Evolutionary conservation across 2,329 filamentous ascomycete species (phyloP), one percentile per base, ranked within the genome.

Genomic region (Aschersonia sp.): DNA sequence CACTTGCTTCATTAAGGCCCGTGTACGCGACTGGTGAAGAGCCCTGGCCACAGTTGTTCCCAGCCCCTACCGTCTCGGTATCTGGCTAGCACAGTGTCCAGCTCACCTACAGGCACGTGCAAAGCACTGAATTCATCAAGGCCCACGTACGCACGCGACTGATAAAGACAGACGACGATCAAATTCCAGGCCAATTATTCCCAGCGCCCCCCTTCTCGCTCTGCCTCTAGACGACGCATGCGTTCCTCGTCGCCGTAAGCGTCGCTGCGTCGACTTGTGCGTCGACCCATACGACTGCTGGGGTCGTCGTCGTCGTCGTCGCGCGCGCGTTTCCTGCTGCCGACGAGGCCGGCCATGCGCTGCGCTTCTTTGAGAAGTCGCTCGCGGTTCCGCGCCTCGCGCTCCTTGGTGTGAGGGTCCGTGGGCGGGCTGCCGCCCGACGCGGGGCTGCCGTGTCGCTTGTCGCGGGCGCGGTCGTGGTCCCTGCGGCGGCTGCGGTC

Each of bases 381-480:
- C 60, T 84, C 80, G 44, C 80, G 72, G 56, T 83, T 75, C 12
- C 80, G 69, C 9, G 76, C 77, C 58, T 85, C 82, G 29, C 83
- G 77, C 61, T 87, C 83, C 0, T 81, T 68, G 1, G 82, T 82
- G 61, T 85, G 82, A n/a, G 77, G 72, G 53, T 84, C 79, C 50
- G 69, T 71, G 40, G 56, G 55, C 31, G 59, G 55, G 47, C 51
- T 48, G 20, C 20, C 20, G 20, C 20, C 20, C 20, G 20, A 20
- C 20, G 20, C 20, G 20, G 20, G 20, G 20, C 20, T 20, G 20
- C 20, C 20, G 20, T 20, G 20, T 20, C 20, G 20, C 20, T 20
- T 20, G 20, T 20, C 20, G 20, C 40, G 40, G 9, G 10, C 63
- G 47, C 54, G 60, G 4, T 65, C 65, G 35, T 12, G 35, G 35